Conservation (phyloP, 257 asterid species). For the Plantago major region DNA sequence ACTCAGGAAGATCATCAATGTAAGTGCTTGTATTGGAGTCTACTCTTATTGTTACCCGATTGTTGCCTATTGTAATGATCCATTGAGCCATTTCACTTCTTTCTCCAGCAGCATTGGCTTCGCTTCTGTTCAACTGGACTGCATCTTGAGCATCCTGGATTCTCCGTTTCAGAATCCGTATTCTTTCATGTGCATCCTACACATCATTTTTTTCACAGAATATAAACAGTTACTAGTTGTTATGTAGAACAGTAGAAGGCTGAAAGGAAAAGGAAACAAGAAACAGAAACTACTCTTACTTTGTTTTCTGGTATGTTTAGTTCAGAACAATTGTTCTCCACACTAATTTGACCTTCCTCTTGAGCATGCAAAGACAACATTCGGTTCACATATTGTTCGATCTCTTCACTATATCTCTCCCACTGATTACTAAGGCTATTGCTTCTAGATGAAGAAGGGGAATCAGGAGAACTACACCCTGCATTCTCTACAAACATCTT, state of each 20-base stretch:
- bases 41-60: slow-evolving; percentile 42
- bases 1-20: neutral
- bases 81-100: slow-evolving; percentile 47
- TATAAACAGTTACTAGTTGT: neutral
- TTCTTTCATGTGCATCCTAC: slow-evolving; percentile 35
- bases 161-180: slow-evolving; percentile 29
- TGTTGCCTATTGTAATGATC: slow-evolving; percentile 43
- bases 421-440: slow-evolving; percentile 25
- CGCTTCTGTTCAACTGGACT: slow-evolving; percentile 32
- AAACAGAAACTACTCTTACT: slow-evolving; percentile 26
- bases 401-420: slow-evolving; percentile 39
- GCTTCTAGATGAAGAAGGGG: slow-evolving; percentile 32
- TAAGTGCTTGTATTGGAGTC: too few species aligned
- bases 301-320: slow-evolving; percentile 26
- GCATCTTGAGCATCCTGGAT: slow-evolving; percentile 30
- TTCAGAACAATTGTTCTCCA: slow-evolving; percentile 19
- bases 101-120: slow-evolving; percentile 29
- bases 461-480: slow-evolving; percentile 16
- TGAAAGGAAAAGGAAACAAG: neutral
- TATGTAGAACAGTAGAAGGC: neutral
- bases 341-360: slow-evolving; percentile 22
- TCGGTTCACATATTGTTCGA: slow-evolving; percentile 38
- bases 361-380: slow-evolving; percentile 30
- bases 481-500: slow-evolving; percentile 34
- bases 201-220: neutral